phyloP scores from a whole-genome alignment of 2,329 filamentous ascomycete genomes.

The Neoascochyta sp. region DNA sequence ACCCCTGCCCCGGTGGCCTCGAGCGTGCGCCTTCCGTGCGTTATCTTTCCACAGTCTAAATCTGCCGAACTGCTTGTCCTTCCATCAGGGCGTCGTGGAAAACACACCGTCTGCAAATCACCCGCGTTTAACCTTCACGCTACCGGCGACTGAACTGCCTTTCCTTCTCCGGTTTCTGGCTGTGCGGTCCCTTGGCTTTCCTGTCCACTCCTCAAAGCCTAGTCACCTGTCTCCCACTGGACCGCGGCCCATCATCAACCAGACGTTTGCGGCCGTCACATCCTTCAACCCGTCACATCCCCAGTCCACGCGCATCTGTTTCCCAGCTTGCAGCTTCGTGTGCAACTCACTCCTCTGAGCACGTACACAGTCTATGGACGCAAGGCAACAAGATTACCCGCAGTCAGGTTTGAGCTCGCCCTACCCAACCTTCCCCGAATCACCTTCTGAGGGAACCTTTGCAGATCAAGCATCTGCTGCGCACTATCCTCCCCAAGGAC shows the following conservation, averaged over 20 bases:
- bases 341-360: conserved; percentile 26
- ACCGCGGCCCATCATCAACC: conserved; percentile 39
- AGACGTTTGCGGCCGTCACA: conserved; percentile 44
- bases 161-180: conserved; percentile 36
- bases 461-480: conserved; percentile 93
- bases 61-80: conserved; percentile 41
- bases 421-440: conserved; percentile 52
- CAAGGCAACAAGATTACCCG: conserved; percentile 51
- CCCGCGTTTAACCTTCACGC: conserved; percentile 47
- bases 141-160: conserved; percentile 39
- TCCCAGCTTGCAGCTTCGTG: conserved; percentile 39
- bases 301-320: conserved; percentile 37
- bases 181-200: conserved; percentile 32
- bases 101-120: conserved; percentile 48
- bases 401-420: conserved; percentile 55
- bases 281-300: conserved; percentile 47
- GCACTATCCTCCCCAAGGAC: conserved; percentile 73
- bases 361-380: conserved; percentile 52
- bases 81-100: conserved; percentile 36
- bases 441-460: conserved; percentile 77
- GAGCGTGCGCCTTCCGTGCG: conserved; percentile 38
- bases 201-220: conserved; percentile 23
- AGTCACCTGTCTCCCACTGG: conserved; percentile 31
- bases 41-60: conserved; percentile 40
- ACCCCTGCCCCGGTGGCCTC: conserved; percentile 28